Percentiles rank a stretch among this genome's conserved stretches.
Conservation (phyloP, 495 filamentous ascomycete genomes). For the Penicillium psychrofluorescens region DNA sequence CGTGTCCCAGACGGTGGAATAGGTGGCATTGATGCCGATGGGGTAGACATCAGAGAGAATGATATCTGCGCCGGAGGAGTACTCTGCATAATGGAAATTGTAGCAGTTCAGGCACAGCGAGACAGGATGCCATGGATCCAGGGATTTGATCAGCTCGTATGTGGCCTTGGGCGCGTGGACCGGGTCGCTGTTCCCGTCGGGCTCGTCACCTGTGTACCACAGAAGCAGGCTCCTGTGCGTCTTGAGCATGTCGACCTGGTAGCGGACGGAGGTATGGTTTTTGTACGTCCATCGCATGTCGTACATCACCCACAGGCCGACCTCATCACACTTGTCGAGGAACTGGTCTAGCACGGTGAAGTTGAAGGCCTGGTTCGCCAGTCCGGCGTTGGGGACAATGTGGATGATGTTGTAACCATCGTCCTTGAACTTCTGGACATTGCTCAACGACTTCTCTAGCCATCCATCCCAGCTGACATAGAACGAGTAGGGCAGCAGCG, state of each 20-base stretch:
- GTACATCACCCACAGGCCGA: constrained; percentile 58
- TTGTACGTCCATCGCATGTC: constrained; percentile 56
- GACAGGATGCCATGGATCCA: constrained; percentile 67
- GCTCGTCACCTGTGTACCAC: constrained; percentile 65
- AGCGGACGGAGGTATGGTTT: constrained; percentile 44
- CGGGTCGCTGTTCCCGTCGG: constrained; percentile 57
- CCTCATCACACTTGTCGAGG: constrained; percentile 46
- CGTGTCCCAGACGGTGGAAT: constrained; percentile 36
- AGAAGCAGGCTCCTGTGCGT: constrained; percentile 49
- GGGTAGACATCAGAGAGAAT: constrained; percentile 63
- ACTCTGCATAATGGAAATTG: constrained; percentile 60
- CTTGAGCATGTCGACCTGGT: constrained; percentile 46
- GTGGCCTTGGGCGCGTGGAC: constrained; percentile 36
- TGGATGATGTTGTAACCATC: constrained; percentile 51
- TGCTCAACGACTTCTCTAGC: constrained; percentile 22
- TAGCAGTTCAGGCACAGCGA: constrained; percentile 62
- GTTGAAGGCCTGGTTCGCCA: constrained; percentile 17
- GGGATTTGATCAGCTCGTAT: constrained; percentile 39
- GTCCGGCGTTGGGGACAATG: constrained; percentile 30
- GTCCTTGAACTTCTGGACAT: constrained; percentile 33
- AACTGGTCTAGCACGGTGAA: constrained; percentile 35
- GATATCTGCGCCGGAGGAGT: constrained; percentile 55
- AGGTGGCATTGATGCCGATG: constrained; percentile 47
- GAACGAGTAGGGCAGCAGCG: constrained; percentile 57
- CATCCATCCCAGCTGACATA: constrained; percentile 56